phyloP scores from a whole-genome alignment of 768 basidiomycete species.

The Daedaleopsis nitida region DNA sequence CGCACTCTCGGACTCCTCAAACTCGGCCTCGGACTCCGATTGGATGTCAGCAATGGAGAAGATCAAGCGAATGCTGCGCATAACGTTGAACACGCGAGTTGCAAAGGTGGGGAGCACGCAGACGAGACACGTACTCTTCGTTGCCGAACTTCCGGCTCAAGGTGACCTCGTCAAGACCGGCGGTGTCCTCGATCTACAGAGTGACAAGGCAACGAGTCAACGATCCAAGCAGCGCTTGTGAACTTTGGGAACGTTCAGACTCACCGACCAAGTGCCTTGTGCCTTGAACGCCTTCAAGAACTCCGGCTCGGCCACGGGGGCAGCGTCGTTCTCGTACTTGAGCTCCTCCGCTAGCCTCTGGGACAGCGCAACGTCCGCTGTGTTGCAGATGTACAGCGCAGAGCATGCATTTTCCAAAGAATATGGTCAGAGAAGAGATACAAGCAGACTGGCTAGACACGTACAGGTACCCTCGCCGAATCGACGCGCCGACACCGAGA shows the following conservation, averaged over 20 bases:
- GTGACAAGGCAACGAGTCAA: background rate
- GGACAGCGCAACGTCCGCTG: conserved; percentile 75
- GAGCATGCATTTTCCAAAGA: background rate
- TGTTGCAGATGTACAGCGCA: background rate
- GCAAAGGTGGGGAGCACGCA: background rate
- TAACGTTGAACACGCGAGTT: background rate
- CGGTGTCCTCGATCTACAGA: conserved; percentile 64
- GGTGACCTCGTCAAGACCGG: conserved; percentile 79
- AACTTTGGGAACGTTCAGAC: conserved; percentile 22
- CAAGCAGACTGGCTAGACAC: conserved; percentile 20
- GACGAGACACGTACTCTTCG: conserved; percentile 64
- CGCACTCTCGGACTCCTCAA: conserved; percentile 42
- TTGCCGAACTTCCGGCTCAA: conserved; percentile 87
- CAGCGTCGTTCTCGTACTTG: conserved; percentile 76
- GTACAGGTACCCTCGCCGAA: conserved; percentile 48
- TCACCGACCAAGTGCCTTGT: conserved; percentile 78
- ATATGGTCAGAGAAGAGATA: background rate
- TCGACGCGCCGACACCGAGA: conserved; percentile 41
- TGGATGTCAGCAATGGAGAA: conserved; percentile 94
- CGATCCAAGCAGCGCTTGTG: background rate
- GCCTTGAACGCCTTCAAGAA: conserved; percentile 76
- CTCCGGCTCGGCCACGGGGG: conserved; percentile 56
- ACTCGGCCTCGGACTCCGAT: conserved; percentile 38
- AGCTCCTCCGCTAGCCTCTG: conserved; percentile 82
- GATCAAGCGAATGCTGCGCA: conserved; percentile 75